phyloP scores from a whole-genome alignment of 192 early-diverging fungal genomes.

The Allomyces arbusculus region DNA sequence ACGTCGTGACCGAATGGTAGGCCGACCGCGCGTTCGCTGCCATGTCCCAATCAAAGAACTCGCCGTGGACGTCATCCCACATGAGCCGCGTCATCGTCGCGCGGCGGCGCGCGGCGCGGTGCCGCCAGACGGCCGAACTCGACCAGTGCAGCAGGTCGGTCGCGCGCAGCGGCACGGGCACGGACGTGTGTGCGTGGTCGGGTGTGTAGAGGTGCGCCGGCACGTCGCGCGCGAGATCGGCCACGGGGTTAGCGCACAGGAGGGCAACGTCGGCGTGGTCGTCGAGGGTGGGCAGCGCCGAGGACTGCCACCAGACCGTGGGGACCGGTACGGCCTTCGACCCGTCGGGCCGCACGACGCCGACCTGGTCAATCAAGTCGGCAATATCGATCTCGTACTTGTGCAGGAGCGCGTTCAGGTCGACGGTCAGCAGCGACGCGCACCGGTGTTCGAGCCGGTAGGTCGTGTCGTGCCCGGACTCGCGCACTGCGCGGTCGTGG shows the following conservation, averaged over 20 bases:
- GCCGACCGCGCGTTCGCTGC: conserved; percentile 30
- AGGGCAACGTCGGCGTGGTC: conserved; percentile 24
- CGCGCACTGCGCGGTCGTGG: conserved; percentile 91
- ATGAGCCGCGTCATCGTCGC: conserved; percentile 53
- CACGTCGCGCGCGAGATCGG: neutral
- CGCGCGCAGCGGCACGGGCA: neutral
- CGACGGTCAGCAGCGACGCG: conserved; percentile 79
- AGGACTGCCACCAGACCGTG: neutral
- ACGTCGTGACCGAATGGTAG: conserved; percentile 75
- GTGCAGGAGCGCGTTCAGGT: conserved; percentile 81
- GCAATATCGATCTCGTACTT: conserved; percentile 90
- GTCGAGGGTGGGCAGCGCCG: conserved; percentile 23
- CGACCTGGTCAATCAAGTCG: conserved; percentile 28
- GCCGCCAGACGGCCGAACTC: conserved; percentile 34
- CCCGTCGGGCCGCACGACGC: neutral
- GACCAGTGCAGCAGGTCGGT: conserved; percentile 1
- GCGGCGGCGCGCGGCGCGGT: conserved; percentile 37
- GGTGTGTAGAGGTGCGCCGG: conserved; percentile 3
- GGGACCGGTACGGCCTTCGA: neutral
- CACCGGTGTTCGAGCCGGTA: conserved; percentile 81
- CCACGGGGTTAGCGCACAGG: conserved; percentile 13
- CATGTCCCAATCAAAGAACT: conserved; percentile 89
- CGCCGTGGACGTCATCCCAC: conserved; percentile 56
- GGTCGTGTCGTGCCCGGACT: conserved; percentile 92
- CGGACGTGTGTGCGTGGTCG: conserved; percentile 15